Evolutionary conservation across 1,139 yeast genomes (phyloP).

Genomic region (Yamadazyma friedrichii): DNA sequence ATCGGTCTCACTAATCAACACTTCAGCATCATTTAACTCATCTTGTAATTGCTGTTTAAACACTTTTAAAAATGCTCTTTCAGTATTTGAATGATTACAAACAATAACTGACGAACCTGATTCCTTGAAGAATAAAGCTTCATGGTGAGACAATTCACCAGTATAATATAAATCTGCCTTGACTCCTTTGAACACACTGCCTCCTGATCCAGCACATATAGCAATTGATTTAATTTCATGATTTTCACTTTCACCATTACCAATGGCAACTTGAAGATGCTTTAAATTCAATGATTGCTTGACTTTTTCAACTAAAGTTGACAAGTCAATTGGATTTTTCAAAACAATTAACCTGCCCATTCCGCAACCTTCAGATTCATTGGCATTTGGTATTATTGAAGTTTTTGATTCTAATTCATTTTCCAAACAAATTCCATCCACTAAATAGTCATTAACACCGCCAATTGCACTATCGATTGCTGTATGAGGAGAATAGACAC

Average conservation of each 20-base stretch:
- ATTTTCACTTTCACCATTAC: constrained; percentile 27
- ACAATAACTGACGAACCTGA: constrained; percentile 70
- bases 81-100: constrained; percentile 91
- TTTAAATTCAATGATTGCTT: constrained; percentile 54
- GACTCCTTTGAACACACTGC: constrained; percentile 60
- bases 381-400: constrained; percentile 29
- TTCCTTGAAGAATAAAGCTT: constrained; percentile 70
- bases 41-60: constrained; percentile 49
- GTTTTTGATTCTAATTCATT: constrained; percentile 20
- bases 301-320: constrained; percentile 48
- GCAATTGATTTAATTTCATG: constrained; percentile 58
- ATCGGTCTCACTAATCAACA: constrained; percentile 52
- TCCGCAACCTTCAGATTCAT: constrained; percentile 46
- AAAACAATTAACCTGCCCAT: constrained; percentile 77
- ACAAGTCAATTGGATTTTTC: constrained; percentile 40
- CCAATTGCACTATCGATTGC: constrained; percentile 90
- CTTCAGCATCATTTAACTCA: constrained; percentile 44
- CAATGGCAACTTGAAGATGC: constrained; percentile 63
- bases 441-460: constrained; percentile 93
- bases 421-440: constrained; percentile 51
- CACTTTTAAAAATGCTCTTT: constrained; percentile 69
- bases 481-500: constrained; percentile 95
- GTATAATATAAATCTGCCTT: constrained; percentile 79
- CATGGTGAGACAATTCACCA: constrained; percentile 95
- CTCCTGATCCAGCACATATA: constrained; percentile 95